Base-by-base conservation (phyloP, 2,329 filamentous ascomycete species). In the Keithomyces neogunnii region DNA sequence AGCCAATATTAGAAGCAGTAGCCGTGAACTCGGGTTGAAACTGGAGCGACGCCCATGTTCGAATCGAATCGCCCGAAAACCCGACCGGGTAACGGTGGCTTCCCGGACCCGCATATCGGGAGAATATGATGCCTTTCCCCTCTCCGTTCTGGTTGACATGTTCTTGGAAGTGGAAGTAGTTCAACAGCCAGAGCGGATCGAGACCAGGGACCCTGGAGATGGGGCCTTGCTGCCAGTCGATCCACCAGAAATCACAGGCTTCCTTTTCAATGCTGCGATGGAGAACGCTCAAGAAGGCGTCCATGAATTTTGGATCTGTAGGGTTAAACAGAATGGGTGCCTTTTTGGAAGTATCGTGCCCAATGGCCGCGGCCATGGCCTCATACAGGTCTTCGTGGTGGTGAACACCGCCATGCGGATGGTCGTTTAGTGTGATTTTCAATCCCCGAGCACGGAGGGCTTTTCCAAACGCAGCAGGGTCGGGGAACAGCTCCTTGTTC, bases 21-120 rank as follows among this genome's bases (percentile, higher is more conserved):
- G 80, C 78, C 0, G 82, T 85, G 59, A 85, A 85, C 57, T 85
- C 81, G 3, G 82, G 81, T 60, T 85, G 82, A 64, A 84, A 85
- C 13, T 73, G 63, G n/a, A 85, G 70, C 0, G 77, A 81, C 0
- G 70, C 74, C 82, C 82, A 85, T 0, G 77, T 78, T 29, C 78
- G 75, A 45, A 80, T 65, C 0, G 74, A 75, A 56, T 85, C 82
- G 0, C 82, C 82, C 0, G 81, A 84, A 59, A 85, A 85, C 0
- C 82, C 82, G 30, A 84, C 71, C 0, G 82, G 81, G 53, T 84
- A 84, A 0, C 82, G 73, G 59, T 85, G 81, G 19, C 76, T 80
- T 1, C 81, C 81, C 0, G 80, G 78, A 0, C 81, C 81, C 3
- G 75, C 81, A 52, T 81, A 85, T 2, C 81, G 71, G 0, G 80